Evolutionary conservation across 345 rosid genomes (phyloP).

Genomic region (Gossypium stocksii): DNA sequence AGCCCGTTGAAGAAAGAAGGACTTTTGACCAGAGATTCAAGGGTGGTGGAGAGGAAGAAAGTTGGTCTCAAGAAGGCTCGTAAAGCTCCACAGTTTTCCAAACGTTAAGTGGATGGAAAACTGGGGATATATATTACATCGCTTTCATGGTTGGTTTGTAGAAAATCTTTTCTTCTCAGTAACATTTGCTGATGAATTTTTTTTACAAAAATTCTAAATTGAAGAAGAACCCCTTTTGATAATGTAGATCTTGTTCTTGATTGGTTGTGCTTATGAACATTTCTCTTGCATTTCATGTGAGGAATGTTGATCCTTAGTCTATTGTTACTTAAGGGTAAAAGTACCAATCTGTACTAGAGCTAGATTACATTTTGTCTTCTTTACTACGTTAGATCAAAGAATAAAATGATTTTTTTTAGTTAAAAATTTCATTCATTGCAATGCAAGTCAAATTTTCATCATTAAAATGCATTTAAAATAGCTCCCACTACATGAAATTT

Average conservation of each 20-base stretch:
- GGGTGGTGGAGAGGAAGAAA: conserved; percentile 93
- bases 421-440: too few species aligned
- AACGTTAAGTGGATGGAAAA: conserved; percentile 45
- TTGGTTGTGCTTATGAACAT: not conserved
- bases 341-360: too few species aligned
- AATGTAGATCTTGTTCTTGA: not conserved
- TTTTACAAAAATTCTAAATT: not conserved
- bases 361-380: too few species aligned
- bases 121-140: not conserved
- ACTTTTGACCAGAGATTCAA: conserved; percentile 78
- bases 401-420: too few species aligned
- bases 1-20: conserved; percentile 72
- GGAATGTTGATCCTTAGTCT: not conserved
- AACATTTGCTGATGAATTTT: not conserved
- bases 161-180: not conserved
- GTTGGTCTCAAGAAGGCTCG: conserved; percentile 95
- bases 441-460: too few species aligned
- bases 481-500: too few species aligned
- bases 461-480: too few species aligned
- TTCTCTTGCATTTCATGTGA: not conserved
- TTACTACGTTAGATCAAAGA: too few species aligned
- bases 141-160: not conserved
- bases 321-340: too few species aligned
- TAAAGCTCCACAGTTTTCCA: conserved; percentile 87
- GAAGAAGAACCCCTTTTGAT: not conserved